These are phyloP conservation scores for Pilatotrama ljubarskyi DNA, from an alignment of 768 basidiomycete genomes.

Conservation along the genomic window DNA sequence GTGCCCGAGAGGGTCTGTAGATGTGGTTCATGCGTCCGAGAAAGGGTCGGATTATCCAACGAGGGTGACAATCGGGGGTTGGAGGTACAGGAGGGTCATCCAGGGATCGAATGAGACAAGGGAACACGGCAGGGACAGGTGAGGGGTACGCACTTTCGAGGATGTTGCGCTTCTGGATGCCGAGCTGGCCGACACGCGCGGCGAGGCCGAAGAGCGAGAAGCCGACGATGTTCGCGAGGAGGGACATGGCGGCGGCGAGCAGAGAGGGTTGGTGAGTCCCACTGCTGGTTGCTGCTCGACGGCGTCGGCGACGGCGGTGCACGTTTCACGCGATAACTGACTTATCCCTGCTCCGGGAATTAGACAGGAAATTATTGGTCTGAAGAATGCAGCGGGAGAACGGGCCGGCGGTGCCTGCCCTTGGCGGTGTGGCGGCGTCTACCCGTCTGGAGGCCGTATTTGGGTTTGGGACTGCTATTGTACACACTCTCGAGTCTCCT, in stretches of 20 bases:
- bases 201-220: conserved; percentile 84
- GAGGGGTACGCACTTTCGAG: conserved; percentile 67
- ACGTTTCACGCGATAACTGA: neutral
- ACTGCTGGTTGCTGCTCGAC: neutral
- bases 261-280: neutral
- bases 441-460: neutral
- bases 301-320: neutral
- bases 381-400: no score
- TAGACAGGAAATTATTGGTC: no score
- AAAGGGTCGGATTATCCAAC: no score
- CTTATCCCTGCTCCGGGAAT: no score
- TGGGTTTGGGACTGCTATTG: neutral
- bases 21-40: neutral
- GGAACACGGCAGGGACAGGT: neutral
- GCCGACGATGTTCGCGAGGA: conserved; percentile 70
- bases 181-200: conserved; percentile 82
- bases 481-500: neutral
- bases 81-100: neutral
- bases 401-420: no score
- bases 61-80: neutral
- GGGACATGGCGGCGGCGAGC: conserved; percentile 46
- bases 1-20: conserved; percentile 73
- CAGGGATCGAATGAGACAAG: neutral
- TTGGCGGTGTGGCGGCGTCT: no score
- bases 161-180: conserved; percentile 78